phyloP scores from a whole-genome alignment of 2,329 filamentous ascomycete species.

The Zymoseptoria brevis region DNA sequence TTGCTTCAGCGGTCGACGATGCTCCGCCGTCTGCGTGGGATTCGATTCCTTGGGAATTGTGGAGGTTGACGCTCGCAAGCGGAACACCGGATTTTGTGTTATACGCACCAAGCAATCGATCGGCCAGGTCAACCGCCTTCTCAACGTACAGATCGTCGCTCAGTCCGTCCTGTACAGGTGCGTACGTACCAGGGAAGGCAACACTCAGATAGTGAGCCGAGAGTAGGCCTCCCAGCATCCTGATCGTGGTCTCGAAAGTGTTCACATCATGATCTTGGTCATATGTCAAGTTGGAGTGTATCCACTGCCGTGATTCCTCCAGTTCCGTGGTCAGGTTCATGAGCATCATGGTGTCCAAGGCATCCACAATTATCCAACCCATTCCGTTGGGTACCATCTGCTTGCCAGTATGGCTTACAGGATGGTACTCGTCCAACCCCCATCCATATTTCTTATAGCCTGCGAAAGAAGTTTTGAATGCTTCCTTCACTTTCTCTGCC shows the following conservation, averaged over 20 bases:
- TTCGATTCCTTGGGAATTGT: slow-evolving; percentile 63
- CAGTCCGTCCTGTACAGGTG: slow-evolving; percentile 60
- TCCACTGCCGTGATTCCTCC: slow-evolving; percentile 79
- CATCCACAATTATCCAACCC: slow-evolving; percentile 97
- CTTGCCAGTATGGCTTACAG: slow-evolving; percentile 66
- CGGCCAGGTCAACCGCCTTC: slow-evolving; percentile 87
- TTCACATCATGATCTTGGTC: slow-evolving; percentile 93
- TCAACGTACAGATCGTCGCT: slow-evolving; percentile 92
- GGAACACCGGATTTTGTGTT: slow-evolving; percentile 81
- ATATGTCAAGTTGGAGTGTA: slow-evolving; percentile 71
- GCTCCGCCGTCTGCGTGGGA: slow-evolving; percentile 81
- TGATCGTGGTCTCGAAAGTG: slow-evolving; percentile 95
- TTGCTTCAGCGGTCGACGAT: slow-evolving; percentile 88
- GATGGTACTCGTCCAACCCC: slow-evolving; percentile 90
- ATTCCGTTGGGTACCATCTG: slow-evolving; percentile 85
- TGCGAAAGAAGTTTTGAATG: slow-evolving; percentile 86
- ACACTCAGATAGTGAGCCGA: slow-evolving; percentile 93
- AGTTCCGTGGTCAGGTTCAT: slow-evolving; percentile 93
- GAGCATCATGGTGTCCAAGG: slow-evolving; percentile 91
- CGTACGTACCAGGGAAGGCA: slow-evolving; percentile 64
- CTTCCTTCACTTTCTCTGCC: slow-evolving; percentile 75
- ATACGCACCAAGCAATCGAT: slow-evolving; percentile 79
- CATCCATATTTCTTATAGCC: slow-evolving; percentile 88
- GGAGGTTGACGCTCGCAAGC: slow-evolving; percentile 82
- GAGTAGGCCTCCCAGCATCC: slow-evolving; percentile 88